phyloP scores from a whole-genome alignment of 306 rosid species.

The Malus fusca region DNA sequence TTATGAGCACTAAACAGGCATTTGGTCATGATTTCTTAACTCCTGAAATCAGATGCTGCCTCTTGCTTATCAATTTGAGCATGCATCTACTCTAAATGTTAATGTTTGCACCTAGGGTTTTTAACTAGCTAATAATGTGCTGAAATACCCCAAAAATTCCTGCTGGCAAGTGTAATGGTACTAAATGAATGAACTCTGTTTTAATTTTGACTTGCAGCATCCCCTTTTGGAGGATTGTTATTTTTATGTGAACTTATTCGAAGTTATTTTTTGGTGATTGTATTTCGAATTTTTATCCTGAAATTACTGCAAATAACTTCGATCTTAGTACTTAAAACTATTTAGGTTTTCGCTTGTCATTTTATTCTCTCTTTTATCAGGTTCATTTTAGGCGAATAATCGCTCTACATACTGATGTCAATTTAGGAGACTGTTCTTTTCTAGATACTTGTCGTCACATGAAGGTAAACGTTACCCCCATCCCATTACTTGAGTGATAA shows the following conservation, averaged over 20 bases:
- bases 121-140: background rate
- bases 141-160: background rate
- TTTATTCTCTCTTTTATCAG: slow-evolving; percentile 35
- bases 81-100: background rate
- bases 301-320: background rate
- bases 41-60: background rate
- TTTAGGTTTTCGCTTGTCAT: background rate
- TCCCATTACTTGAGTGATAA: background rate
- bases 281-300: background rate
- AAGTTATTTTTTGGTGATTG: background rate
- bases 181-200: background rate
- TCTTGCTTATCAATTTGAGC: background rate
- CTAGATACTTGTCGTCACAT: slow-evolving; percentile 97
- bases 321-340: background rate
- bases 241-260: background rate
- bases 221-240: background rate
- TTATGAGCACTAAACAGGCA: background rate
- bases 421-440: slow-evolving; percentile 94
- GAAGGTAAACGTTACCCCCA: slow-evolving; percentile 52
- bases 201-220: background rate
- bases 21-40: background rate
- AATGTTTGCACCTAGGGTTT: background rate
- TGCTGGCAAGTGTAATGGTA: background rate
- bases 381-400: slow-evolving; percentile 94
- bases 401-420: slow-evolving; percentile 93